Evolutionary conservation across 208 protist genomes (phyloP).

Genomic region (Leishmania tropica): DNA sequence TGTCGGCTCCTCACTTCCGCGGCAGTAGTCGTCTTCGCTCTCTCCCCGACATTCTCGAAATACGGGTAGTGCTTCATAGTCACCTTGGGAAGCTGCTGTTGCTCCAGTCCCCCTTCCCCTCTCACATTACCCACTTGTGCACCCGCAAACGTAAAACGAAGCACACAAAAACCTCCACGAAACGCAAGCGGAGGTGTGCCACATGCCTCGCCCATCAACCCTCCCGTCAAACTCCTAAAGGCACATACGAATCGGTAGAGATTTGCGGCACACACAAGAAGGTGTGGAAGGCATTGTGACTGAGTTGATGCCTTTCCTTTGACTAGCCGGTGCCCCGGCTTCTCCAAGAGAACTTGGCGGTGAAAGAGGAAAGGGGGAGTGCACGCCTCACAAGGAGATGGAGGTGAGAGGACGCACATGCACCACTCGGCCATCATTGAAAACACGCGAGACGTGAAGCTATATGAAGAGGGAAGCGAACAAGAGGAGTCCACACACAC

Average conservation of each 20-base stretch:
- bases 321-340: background rate
- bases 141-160: background rate
- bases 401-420: background rate
- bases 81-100: background rate
- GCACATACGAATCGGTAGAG: constrained; percentile 2
- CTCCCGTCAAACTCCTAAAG: background rate
- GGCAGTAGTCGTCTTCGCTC: background rate
- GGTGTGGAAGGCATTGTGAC: background rate
- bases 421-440: background rate
- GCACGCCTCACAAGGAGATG: background rate
- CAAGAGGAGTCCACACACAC: background rate
- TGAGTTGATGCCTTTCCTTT: background rate
- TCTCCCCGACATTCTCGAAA: background rate
- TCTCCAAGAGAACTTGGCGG: background rate
- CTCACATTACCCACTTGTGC: background rate
- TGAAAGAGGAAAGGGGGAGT: background rate
- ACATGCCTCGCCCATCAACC: background rate
- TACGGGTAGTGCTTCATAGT: background rate
- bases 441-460: background rate
- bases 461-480: background rate
- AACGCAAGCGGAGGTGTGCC: background rate
- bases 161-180: background rate
- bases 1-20: background rate
- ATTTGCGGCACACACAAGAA: background rate
- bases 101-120: background rate